A percentile compares a stretch with the other conserved stretches of the same genome.
Evolutionary conservation across 768 basidiomycete species (phyloP).

Genomic region (Hirschioporus abietinus): DNA sequence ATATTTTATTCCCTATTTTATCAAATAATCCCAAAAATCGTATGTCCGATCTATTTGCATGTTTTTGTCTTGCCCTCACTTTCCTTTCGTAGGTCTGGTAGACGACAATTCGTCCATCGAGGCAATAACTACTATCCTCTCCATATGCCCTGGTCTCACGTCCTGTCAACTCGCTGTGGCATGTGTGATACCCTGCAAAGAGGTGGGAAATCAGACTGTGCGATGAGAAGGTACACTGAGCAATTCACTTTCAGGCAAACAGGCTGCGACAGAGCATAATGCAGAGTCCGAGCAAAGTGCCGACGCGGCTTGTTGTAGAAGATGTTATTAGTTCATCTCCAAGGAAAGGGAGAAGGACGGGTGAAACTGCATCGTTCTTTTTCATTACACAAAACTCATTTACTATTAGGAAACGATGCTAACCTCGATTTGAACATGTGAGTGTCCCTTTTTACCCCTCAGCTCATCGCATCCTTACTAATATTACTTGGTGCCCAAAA

Average conservation of each 20-base stretch:
- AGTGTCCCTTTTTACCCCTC: constrained; percentile 8
- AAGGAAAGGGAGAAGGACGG: not conserved
- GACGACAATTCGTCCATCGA: constrained; percentile 26
- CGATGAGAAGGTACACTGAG: not conserved
- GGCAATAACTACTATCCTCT: constrained; percentile 33
- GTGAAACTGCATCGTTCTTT: not conserved
- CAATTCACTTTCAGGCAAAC: not conserved
- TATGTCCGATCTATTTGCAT: not conserved
- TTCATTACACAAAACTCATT: not conserved
- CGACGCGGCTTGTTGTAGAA: not conserved
- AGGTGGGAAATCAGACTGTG: constrained; percentile 33
- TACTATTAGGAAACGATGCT: not conserved
- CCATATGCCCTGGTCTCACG: constrained; percentile 37
- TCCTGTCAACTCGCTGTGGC: constrained; percentile 54
- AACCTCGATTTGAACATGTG: constrained; percentile 20
- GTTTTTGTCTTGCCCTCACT: not conserved
- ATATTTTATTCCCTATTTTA: constrained; percentile 2
- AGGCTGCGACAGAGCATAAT: not conserved
- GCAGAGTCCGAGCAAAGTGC: not conserved
- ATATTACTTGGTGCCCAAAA: constrained; percentile 18
- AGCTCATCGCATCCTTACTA: not conserved
- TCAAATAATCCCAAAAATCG: not conserved
- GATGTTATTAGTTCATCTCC: not conserved
- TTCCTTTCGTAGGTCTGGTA: not conserved
- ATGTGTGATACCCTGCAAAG: constrained; percentile 52